A percentile compares a stretch with the other conserved stretches of the same genome.
These are phyloP conservation scores for Microsporum canis DNA, from an alignment of 2,329 filamentous ascomycete species.

Conservation along the genomic window DNA sequence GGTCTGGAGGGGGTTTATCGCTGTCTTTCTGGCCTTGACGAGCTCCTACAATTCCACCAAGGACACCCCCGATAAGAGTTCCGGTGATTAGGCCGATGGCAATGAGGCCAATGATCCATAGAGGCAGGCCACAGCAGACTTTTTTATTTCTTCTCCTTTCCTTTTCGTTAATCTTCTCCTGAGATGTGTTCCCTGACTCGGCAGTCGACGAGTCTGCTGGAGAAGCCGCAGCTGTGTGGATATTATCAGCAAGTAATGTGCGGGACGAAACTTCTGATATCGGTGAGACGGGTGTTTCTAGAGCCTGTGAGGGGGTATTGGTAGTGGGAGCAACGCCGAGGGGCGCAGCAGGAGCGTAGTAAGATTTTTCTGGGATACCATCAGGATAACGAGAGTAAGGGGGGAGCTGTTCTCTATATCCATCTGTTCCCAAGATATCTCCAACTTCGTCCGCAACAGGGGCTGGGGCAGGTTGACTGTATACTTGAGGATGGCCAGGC, in stretches of 20 bases:
- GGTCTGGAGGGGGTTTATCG: background rate
- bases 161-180: slow-evolving; percentile 32
- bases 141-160: slow-evolving; percentile 34
- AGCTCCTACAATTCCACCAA: slow-evolving; percentile 43
- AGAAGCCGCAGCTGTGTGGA: slow-evolving; percentile 5
- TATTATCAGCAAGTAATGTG: slow-evolving; percentile 14
- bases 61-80: slow-evolving; percentile 42
- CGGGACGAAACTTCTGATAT: slow-evolving; percentile 27
- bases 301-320: slow-evolving; percentile 36
- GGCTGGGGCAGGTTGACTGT: slow-evolving; percentile 56
- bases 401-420: slow-evolving; percentile 80
- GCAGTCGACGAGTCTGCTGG: slow-evolving; percentile 7
- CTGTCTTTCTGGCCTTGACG: slow-evolving; percentile 22
- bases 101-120: slow-evolving; percentile 41
- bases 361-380: slow-evolving; percentile 50
- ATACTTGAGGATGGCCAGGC: slow-evolving; percentile 52
- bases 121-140: slow-evolving; percentile 41
- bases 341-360: slow-evolving; percentile 25
- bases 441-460: slow-evolving; percentile 77
- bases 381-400: slow-evolving; percentile 87
- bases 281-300: slow-evolving; percentile 17
- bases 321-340: slow-evolving; percentile 32
- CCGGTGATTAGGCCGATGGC: slow-evolving; percentile 38
- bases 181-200: slow-evolving; percentile 7
- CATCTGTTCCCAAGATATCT: slow-evolving; percentile 75